Evolutionary conservation across 1,139 yeast genomes (phyloP).

Genomic region (Diutina sp.): DNA sequence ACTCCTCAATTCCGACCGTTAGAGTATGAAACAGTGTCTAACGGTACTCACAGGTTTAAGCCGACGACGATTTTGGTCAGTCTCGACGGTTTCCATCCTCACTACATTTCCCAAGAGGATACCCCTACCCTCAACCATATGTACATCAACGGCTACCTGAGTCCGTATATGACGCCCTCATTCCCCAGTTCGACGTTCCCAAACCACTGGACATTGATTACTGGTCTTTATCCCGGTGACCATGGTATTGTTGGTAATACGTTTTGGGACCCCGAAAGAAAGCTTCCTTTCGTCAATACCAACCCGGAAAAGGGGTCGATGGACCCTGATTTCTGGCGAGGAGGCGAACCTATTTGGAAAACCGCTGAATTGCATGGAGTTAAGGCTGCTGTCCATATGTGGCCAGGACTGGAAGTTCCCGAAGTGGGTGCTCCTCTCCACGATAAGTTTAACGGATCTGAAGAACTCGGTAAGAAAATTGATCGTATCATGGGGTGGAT

Average conservation of each 20-base stretch:
- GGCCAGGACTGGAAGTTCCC: slow-evolving; percentile 86
- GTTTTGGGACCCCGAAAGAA: slow-evolving; percentile 50
- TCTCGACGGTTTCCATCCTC: slow-evolving; percentile 86
- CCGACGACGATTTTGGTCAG: slow-evolving; percentile 74
- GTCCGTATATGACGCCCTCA: slow-evolving; percentile 78
- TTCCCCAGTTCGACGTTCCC: slow-evolving; percentile 89
- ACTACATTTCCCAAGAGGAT: slow-evolving; percentile 49
- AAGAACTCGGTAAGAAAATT: slow-evolving; percentile 42
- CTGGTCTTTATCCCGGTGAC: slow-evolving; percentile 72
- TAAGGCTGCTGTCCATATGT: slow-evolving; percentile 78
- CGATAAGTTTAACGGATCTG: slow-evolving; percentile 55
- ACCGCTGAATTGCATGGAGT: slow-evolving; percentile 61
- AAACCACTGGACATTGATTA: slow-evolving; percentile 82
- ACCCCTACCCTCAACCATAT: slow-evolving; percentile 65
- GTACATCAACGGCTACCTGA: slow-evolving; percentile 42
- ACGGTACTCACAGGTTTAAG: slow-evolving; percentile 62
- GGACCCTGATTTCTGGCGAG: slow-evolving; percentile 60
- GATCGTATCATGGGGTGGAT: slow-evolving; percentile 53
- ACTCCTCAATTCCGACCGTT: slow-evolving; percentile 9
- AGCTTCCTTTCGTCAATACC: slow-evolving; percentile 52
- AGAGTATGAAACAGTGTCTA: slow-evolving; percentile 18
- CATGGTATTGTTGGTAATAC: slow-evolving; percentile 86
- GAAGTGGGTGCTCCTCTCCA: slow-evolving; percentile 27
- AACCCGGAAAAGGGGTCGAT: slow-evolving; percentile 38
- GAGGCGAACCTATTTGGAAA: slow-evolving; percentile 83